These are phyloP conservation scores for Fusarium pilosicola DNA, from an alignment of 2,329 filamentous ascomycete genomes.

Conservation along the genomic window DNA sequence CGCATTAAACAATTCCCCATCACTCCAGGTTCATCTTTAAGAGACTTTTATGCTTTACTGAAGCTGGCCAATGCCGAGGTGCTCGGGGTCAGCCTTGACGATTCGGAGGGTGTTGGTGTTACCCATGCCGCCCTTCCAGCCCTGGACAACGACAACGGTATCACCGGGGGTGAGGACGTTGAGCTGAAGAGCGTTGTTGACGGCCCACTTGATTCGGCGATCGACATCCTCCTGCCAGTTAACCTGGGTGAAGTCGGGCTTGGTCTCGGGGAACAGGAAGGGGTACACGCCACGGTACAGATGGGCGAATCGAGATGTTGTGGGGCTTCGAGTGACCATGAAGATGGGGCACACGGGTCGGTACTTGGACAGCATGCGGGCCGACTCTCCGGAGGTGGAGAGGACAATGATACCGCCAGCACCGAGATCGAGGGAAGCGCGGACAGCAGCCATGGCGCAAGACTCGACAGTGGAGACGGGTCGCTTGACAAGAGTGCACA, in stretches of 20 bases:
- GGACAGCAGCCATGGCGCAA: slow-evolving; percentile 96
- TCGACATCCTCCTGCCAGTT: slow-evolving; percentile 99
- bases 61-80: slow-evolving; percentile 65
- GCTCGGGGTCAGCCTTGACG: slow-evolving; percentile 68
- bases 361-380: slow-evolving; percentile 97
- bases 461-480: slow-evolving; percentile 92
- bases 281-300: slow-evolving; percentile 98
- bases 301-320: slow-evolving; percentile 89
- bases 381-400: slow-evolving; percentile 94
- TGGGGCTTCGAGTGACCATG: slow-evolving; percentile 93
- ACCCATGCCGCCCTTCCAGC: slow-evolving; percentile 91
- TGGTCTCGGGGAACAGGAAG: slow-evolving; percentile 91
- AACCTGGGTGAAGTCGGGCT: slow-evolving; percentile 91
- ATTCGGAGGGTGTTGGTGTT: slow-evolving; percentile 85
- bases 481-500: slow-evolving; percentile 83
- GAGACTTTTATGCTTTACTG: slow-evolving; percentile 33
- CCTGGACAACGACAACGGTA: slow-evolving; percentile 84
- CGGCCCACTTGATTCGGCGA: slow-evolving; percentile 96
- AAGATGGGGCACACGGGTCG: slow-evolving; percentile 98
- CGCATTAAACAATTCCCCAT: slow-evolving; percentile 39
- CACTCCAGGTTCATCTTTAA: slow-evolving; percentile 21
- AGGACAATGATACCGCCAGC: slow-evolving; percentile 96
- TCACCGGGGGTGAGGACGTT: slow-evolving; percentile 78
- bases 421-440: slow-evolving; percentile 94
- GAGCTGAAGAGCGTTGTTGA: slow-evolving; percentile 85